Base-by-base conservation (phyloP, 805 yeast species). In the Candida piceae region DNA sequence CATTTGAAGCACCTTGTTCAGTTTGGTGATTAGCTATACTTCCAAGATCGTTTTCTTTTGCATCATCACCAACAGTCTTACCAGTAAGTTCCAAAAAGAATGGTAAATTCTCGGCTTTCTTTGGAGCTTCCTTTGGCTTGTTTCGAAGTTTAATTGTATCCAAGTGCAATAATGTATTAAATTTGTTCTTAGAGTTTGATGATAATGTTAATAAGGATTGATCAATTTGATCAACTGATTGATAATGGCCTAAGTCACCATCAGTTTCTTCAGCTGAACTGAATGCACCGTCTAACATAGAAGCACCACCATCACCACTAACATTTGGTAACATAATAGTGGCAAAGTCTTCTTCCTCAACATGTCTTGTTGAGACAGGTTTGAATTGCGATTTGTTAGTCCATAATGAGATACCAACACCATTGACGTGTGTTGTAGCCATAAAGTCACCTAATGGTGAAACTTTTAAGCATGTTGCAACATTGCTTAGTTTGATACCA, bases 381-480 rank as follows among this genome's bases (percentile, higher is more conserved):
- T 67, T 72, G 60, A 89, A 88, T 61, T 87, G 95, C 0, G 96
- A 78, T 51, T 80, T 72, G 58, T 89, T 87, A 6, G 95, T 83
- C 99, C 99, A 93, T 39, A 94, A 65, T 35, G 84, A 78, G 41
- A 93, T 80, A 20, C 98, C 98, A 42, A 84, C 82, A 9, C 93
- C 95, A 16, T 77, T 70, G 15, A 88, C 96, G 62, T 93, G 97
- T 0, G 95, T 71, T 0, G 97, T 89, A 1, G 97, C 97, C 38
- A 93, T 69, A 59, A 80, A 76, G 49, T 93, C 97, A 30, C 96
- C 96, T 38, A 78, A 70, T 2, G 94, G 94, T 12, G 96, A 84
- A 45, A 93, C 74, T 52, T 80, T 77, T 22, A 94, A 68, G 37
- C 74, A 67, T 0, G 97, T 87, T 3, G 83, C 95, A n/a, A 88